phyloP scores from a whole-genome alignment of 257 asterid genomes.

The Penstemon newberryi region DNA sequence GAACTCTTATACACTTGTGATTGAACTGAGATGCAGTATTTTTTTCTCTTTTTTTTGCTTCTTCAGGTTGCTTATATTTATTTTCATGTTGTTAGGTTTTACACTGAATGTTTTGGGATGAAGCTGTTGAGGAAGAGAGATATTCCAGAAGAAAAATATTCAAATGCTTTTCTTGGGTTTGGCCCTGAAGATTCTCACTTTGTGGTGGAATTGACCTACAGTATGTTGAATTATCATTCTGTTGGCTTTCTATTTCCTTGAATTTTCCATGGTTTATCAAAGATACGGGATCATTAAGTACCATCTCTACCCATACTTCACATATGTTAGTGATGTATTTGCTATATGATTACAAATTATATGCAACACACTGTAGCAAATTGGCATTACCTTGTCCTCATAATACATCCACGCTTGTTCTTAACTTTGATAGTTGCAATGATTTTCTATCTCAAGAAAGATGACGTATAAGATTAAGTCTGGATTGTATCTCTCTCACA shows the following conservation, averaged over 20 bases:
- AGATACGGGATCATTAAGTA: constrained; percentile 8
- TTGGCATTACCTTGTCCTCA: not conserved
- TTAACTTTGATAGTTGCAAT: not conserved
- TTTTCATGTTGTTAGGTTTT: constrained; percentile 54
- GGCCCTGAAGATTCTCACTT: constrained; percentile 94
- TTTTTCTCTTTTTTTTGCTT: constrained; percentile 3
- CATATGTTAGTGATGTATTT: too few relatives aligned
- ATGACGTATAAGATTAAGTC: not conserved
- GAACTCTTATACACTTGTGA: not conserved
- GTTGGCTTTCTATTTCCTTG: not conserved
- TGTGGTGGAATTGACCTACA: constrained; percentile 88
- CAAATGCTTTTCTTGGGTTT: constrained; percentile 99
- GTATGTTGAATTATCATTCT: constrained; percentile 47
- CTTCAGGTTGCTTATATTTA: constrained; percentile 20
- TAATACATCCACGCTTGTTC: not conserved
- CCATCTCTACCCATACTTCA: not conserved
- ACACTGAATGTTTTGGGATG: constrained; percentile 95
- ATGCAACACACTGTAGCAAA: constrained; percentile 8
- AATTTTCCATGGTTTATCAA: constrained; percentile 15
- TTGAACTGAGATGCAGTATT: constrained; percentile 1
- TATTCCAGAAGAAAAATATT: constrained; percentile 84
- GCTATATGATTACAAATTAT: not conserved
- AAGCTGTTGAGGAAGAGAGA: constrained; percentile 88
- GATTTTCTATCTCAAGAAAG: not conserved
- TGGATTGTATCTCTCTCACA: not conserved